phyloP scores from a whole-genome alignment of 805 yeast genomes.

The Priceomyces fermenticarens region DNA sequence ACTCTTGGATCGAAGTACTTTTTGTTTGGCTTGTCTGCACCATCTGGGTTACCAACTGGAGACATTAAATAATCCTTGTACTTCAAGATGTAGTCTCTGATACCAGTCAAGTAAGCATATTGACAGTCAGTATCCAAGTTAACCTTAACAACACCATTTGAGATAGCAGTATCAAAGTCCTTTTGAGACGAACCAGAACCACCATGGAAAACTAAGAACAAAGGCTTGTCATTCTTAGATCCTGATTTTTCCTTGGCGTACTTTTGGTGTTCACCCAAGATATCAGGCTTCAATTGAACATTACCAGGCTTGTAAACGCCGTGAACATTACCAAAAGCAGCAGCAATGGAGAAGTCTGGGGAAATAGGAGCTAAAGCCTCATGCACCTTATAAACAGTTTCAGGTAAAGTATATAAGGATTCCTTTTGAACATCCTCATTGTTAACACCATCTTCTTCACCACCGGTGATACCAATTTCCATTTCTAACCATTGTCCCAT shows the following conservation, averaged over 20 bases:
- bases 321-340: slow-evolving; percentile 99
- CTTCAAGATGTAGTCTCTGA: slow-evolving; percentile 93
- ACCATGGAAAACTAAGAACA: slow-evolving; percentile 99
- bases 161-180: slow-evolving; percentile 90
- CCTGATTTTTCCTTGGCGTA: slow-evolving; percentile 72
- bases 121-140: slow-evolving; percentile 99
- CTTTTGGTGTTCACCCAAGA: slow-evolving; percentile 93
- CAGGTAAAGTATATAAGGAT: slow-evolving; percentile 89
- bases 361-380: slow-evolving; percentile 86
- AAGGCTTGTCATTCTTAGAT: slow-evolving; percentile 59
- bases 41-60: slow-evolving; percentile 99
- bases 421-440: slow-evolving; percentile 90
- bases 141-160: slow-evolving; percentile 96
- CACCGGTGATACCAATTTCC: slow-evolving; percentile 99
- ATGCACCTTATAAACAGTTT: slow-evolving; percentile 89
- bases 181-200: slow-evolving; percentile 96
- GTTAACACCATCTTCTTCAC: slow-evolving; percentile 99
- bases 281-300: slow-evolving; percentile 87
- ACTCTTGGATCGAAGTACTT: slow-evolving; percentile 99
- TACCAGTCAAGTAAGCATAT: slow-evolving; percentile 94
- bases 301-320: slow-evolving; percentile 99
- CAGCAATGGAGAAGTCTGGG: slow-evolving; percentile 98
- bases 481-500: slow-evolving; percentile 97
- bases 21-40: slow-evolving; percentile 99
- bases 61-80: slow-evolving; percentile 91